Percentiles rank a stretch among this genome's conserved stretches.
Conservation (phyloP, 129 eudicot genomes). For the Flaveria trinervia region DNA sequence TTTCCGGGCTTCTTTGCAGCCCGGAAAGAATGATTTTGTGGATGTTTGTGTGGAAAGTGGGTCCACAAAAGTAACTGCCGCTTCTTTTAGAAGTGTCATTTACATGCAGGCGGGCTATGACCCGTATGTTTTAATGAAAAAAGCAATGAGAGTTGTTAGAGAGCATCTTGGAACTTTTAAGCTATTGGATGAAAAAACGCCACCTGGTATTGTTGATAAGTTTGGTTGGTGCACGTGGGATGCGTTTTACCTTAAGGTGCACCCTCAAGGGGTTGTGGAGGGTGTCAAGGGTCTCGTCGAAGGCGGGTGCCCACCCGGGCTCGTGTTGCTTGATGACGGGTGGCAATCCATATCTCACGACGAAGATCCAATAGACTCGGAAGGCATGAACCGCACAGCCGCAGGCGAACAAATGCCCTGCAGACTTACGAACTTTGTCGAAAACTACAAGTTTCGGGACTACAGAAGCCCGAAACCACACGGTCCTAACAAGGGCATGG, state of each 20-base stretch:
- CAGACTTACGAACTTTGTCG: constrained; percentile 58
- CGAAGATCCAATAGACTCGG: constrained; percentile 63
- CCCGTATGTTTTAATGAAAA: constrained; percentile 59
- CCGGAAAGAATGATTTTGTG: constrained; percentile 49
- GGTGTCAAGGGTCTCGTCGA: constrained; percentile 74
- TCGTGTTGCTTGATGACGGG: constrained; percentile 89
- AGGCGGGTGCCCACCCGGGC: constrained; percentile 94
- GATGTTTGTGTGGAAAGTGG: constrained; percentile 79
- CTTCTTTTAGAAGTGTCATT: constrained; percentile 48
- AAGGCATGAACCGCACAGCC: constrained; percentile 74
- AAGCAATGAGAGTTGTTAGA: constrained; percentile 57
- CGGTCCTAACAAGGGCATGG: constrained; percentile 59
- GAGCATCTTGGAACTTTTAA: constrained; percentile 78
- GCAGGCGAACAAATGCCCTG: constrained; percentile 87
- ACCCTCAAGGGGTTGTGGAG: constrained; percentile 81
- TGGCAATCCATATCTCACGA: constrained; percentile 95
- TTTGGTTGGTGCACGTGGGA: constrained; percentile 99
- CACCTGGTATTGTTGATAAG: constrained; percentile 86
- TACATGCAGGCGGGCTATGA: constrained; percentile 64
- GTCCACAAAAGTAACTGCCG: constrained; percentile 56
- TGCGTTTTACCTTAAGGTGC: constrained; percentile 79
- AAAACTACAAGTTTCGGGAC: constrained; percentile 78
- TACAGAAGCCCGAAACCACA: constrained; percentile 45
- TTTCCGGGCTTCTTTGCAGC: constrained; percentile 79
- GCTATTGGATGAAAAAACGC: constrained; percentile 71